These are phyloP conservation scores for Bryum argenteum DNA, from an alignment of 225 moss, liverwort and hornwort species.

Conservation along the genomic window DNA sequence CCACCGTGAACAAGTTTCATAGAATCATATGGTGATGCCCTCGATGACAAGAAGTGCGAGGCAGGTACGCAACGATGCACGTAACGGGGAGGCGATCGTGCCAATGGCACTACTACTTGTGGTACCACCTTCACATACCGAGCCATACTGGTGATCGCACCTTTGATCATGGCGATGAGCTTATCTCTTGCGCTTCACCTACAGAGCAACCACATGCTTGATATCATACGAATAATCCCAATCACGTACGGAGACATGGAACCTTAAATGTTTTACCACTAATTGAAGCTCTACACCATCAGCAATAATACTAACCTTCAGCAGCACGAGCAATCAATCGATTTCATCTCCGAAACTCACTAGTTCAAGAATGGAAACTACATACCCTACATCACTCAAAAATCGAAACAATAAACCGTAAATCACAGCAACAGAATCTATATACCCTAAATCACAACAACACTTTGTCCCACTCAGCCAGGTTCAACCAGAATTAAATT, in stretches of 20 bases:
- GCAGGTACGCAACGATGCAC: slow-evolving; percentile 1
- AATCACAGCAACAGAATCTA: too few species aligned
- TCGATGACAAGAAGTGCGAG: slow-evolving; percentile 4
- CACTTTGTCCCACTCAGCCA: background rate
- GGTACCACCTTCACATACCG: slow-evolving; percentile 24
- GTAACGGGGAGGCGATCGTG: slow-evolving; percentile 16
- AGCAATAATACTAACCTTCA: too few species aligned
- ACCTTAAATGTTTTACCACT: too few species aligned
- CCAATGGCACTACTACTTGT: background rate
- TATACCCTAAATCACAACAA: background rate
- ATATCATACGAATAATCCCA: background rate
- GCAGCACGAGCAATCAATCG: too few species aligned
- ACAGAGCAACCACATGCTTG: background rate
- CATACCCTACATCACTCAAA: too few species aligned
- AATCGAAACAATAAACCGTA: too few species aligned
- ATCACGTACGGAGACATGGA: too few species aligned
- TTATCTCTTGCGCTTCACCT: slow-evolving; percentile 20
- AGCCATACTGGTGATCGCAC: slow-evolving; percentile 35
- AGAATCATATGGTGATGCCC: background rate
- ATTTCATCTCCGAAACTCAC: too few species aligned
- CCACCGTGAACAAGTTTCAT: slow-evolving; percentile 15
- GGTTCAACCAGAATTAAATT: too few species aligned
- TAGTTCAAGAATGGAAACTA: too few species aligned
- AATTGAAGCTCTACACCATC: too few species aligned
- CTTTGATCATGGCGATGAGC: slow-evolving; percentile 41